Conservation (phyloP, 139 green algal species). For the Penium margaritaceum region DNA sequence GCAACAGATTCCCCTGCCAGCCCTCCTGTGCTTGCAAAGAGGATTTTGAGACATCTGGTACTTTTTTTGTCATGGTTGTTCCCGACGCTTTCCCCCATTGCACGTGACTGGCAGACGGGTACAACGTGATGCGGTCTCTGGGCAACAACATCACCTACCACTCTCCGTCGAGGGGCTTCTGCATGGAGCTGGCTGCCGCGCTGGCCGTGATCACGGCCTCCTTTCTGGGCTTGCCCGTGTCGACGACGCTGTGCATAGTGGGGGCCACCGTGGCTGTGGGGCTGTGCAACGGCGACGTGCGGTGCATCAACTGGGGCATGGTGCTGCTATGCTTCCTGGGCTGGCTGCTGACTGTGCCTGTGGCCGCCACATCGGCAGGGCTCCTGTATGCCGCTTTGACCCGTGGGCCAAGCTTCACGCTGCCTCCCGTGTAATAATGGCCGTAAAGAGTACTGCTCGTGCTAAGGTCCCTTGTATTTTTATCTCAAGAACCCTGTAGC, state of each 20-base stretch:
- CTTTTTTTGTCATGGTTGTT: too few relatives aligned
- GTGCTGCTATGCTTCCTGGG: background rate
- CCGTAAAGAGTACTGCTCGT: too few relatives aligned
- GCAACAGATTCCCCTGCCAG: too few relatives aligned
- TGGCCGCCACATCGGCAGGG: background rate
- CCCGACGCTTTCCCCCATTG: background rate
- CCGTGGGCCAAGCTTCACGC: background rate
- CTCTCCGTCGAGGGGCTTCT: slow-evolving; percentile 60
- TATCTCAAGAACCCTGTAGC: too few relatives aligned
- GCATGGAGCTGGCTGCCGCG: slow-evolving; percentile 55
- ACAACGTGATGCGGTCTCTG: slow-evolving; percentile 63
- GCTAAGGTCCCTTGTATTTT: too few relatives aligned
- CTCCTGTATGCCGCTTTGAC: background rate
- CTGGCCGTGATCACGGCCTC: slow-evolving; percentile 53
- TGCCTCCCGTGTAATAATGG: too few relatives aligned
- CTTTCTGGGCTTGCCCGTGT: slow-evolving; percentile 55
- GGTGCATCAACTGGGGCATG: slow-evolving; percentile 3
- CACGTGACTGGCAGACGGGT: slow-evolving; percentile 50
- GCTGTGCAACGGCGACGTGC: slow-evolving; percentile 58
- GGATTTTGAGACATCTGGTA: too few relatives aligned
- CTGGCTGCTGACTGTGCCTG: slow-evolving; percentile 1
- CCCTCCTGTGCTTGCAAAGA: too few relatives aligned
- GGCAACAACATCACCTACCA: slow-evolving; percentile 63
- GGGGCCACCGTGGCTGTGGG: slow-evolving; percentile 56
- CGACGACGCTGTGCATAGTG: slow-evolving; percentile 65